phyloP scores from a whole-genome alignment of 768 basidiomycete genomes.

The Serendipita sp. region DNA sequence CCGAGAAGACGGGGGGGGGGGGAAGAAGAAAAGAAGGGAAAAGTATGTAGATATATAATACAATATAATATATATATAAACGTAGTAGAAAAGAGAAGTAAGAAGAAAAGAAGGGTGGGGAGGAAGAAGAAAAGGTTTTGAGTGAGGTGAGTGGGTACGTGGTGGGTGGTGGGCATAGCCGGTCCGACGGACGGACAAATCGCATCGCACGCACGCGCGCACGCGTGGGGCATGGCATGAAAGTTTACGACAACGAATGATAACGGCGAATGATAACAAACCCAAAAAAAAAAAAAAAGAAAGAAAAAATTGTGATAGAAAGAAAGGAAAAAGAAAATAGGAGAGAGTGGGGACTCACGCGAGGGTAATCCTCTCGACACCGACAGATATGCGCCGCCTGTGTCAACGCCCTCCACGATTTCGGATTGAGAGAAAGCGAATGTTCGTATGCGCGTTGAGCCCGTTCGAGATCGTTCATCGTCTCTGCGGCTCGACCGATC shows the following conservation, averaged over 20 bases:
- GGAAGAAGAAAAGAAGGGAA: background rate
- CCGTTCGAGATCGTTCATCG: conserved; percentile 85
- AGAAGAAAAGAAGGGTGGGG: too few relatives aligned
- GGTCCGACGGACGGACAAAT: too few relatives aligned
- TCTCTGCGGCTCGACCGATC: conserved; percentile 68
- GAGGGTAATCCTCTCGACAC: conserved; percentile 94
- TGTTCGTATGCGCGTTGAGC: conserved; percentile 88
- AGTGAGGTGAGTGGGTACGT: background rate
- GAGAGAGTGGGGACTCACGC: conserved; percentile 35
- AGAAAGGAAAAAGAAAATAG: background rate
- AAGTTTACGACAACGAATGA: too few relatives aligned
- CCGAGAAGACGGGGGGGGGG: background rate
- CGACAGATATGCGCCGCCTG: conserved; percentile 93
- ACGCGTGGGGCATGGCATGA: too few relatives aligned
- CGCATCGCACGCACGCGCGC: background rate
- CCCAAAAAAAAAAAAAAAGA: background rate
- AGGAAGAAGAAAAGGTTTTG: too few relatives aligned
- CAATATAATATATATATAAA: too few relatives aligned
- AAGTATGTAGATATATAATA: too few relatives aligned
- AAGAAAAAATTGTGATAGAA: background rate
- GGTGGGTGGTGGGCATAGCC: too few relatives aligned
- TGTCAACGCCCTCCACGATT: conserved; percentile 75
- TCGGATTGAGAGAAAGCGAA: conserved; percentile 87
- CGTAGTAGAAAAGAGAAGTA: too few relatives aligned
- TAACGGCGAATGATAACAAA: too few relatives aligned